Conservation (phyloP, 495 filamentous ascomycete species). For the Tuber aestivum region DNA sequence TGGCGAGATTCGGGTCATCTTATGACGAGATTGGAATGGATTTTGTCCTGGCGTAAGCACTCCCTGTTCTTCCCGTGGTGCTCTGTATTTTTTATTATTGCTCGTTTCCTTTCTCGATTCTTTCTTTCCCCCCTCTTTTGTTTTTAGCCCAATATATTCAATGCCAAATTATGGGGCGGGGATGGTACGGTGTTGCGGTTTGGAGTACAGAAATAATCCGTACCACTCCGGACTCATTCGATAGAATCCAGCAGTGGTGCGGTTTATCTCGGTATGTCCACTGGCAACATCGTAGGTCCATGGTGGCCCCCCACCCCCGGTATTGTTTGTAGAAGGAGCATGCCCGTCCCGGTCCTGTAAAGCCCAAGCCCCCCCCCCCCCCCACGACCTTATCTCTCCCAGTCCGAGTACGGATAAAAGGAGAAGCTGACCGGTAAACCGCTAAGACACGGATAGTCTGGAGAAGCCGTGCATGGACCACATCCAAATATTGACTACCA, state of each 20-base stretch:
- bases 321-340: conserved; percentile 2
- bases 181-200: not conserved
- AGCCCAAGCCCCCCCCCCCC: not conserved
- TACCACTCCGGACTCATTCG: conserved; percentile 6
- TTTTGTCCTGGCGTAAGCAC: conserved; percentile 85
- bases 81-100: conserved; percentile 1
- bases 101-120: not conserved
- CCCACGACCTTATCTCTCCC: not conserved
- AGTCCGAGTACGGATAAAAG: not conserved
- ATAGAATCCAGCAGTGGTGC: not conserved
- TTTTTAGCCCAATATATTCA: not conserved
- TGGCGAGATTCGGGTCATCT: conserved; percentile 54
- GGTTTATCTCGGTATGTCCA: not conserved
- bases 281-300: conserved; percentile 13
- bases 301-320: conserved; percentile 20
- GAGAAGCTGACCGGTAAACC: conserved; percentile 32
- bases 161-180: not conserved
- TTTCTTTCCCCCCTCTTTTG: conserved; percentile 4
- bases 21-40: conserved; percentile 88
- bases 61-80: not conserved
- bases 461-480: conserved; percentile 95
- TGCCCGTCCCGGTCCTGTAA: not conserved
- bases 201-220: not conserved
- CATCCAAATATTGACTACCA: conserved; percentile 55
- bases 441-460: conserved; percentile 55